Percentiles rank a stretch among this genome's conserved stretches.
Evolutionary conservation across 106 monocot genomes (phyloP).

Genomic region (Dioscorea zingiberensis): DNA sequence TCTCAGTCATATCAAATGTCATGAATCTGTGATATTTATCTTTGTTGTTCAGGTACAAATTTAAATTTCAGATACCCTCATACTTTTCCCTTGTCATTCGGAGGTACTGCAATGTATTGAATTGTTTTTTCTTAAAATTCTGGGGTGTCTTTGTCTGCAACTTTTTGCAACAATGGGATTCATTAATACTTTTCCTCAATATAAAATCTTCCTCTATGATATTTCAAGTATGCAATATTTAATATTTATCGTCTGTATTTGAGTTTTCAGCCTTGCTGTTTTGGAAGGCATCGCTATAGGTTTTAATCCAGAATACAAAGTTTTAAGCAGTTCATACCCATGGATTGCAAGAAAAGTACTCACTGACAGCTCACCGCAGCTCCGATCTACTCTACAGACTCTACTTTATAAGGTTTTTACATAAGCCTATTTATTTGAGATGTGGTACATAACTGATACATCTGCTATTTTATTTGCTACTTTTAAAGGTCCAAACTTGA

Average conservation of each 20-base stretch:
- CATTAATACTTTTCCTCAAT: neutral
- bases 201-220: neutral
- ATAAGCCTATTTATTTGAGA: neutral
- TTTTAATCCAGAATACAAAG: conserved; percentile 92
- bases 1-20: too few relatives aligned
- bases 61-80: conserved; percentile 95
- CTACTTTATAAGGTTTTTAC: conserved; percentile 80
- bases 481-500: neutral
- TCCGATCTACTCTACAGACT: conserved; percentile 70
- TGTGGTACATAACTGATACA: too few relatives aligned
- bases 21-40: neutral
- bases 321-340: conserved; percentile 93
- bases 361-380: conserved; percentile 81
- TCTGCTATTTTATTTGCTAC: neutral
- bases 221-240: too few relatives aligned
- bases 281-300: conserved; percentile 92
- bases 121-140: neutral
- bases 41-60: conserved; percentile 72
- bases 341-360: conserved; percentile 99
- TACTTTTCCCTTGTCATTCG: conserved; percentile 97
- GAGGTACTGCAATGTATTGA: conserved; percentile 38
- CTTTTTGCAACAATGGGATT: neutral
- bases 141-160: neutral
- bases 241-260: too few relatives aligned
- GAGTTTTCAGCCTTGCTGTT: conserved; percentile 86